Evolutionary conservation across 495 filamentous ascomycete genomes (phyloP), one percentile per base, ranked within the genome.

Genomic region (Penicillium egyptiacum): DNA sequence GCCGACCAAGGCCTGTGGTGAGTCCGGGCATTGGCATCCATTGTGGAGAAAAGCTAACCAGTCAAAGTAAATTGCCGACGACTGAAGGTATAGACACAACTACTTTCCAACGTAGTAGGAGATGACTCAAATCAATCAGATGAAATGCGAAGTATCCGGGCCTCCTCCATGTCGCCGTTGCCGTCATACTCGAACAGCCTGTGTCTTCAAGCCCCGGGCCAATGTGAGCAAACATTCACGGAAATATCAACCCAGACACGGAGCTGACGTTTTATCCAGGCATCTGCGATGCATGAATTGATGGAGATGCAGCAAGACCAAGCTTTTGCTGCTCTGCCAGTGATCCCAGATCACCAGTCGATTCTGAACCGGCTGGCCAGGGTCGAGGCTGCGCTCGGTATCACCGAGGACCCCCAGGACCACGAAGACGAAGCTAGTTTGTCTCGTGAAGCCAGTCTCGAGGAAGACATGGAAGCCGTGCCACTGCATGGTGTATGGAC

Each of bases 101-200:
- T 30, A 8, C n/a, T 47, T 30, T 25, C 7, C 6, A 14, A 30
- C 12, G 4, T 26, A 19, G 26, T 19, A n/a, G 4, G 12, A 30
- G 16, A 10, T 19, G 31, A 48, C 53, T 62, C 39, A 61, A 50
- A 31, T 16, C 1, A 11, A 22, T 20, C 17, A 72, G 70, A 76
- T 76, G 74, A 71, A 67, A 70, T 76, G 74, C 62, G 69, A 74
- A 51, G 69, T 75, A 1, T 69, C 72, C 40, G 71, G 69, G n/a
- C 30, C 57, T 37, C 62, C 70, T 39, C 69, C 72, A 14, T 75
- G 72, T 61, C 70, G 69, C 39, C 66, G 74, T 51, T 76, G 74
- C 50, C 56, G 61, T 43, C 63, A 63, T n/a, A 66, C 56, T 42
- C 64, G 67, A n/a, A 56, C 64, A 6, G 40, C 69, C 28, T 76